Evolutionary conservation across 2,329 filamentous ascomycete species (phyloP), one percentile per base, ranked within the genome.

Genomic region (Scortechinia acanthostroma): DNA sequence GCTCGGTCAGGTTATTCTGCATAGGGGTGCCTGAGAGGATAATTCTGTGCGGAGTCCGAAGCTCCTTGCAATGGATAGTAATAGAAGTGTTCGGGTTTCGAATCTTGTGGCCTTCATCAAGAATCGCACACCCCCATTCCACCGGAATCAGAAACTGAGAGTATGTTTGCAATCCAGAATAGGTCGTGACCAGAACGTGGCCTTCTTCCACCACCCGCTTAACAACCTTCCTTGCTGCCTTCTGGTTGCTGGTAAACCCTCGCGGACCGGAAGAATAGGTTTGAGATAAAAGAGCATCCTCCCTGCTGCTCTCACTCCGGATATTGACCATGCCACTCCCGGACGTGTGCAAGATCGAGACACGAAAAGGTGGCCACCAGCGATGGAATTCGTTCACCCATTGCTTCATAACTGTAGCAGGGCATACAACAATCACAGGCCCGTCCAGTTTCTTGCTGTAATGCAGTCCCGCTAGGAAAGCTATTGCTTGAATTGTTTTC

Each of bases 361-460:
- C 93, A 35, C 94, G 80, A 22, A 98, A 71, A n/a, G 93, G 85
- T n/a, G 93, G 93, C 94, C 94, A 98, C 94, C 94, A 98, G 13
- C 85, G 82, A 64, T 98, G 94, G 54, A 98, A 97, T 58, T 98
- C 93, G 51, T 94, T 95, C 13, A 96, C 93, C 93, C 93, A 98
- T 60, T 98, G 93, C 49, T 89, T 86, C 68, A 98, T 83, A 20
- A 98, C 86, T 0, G 93, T 98, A 3, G 91, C 91, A 2, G 93
- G 93, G 43, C 90, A 91, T 3, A 98, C 90, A 4, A 98, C 78
- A 48, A 98, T 88, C 37, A 94, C 82, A 0, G 93, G 93, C 48
- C 88, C 88, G 19, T 76, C 78, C 19, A 97, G 76, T 55, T 83
- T 87, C 53, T 85, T 87, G 64, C 90, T 97, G 63, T 96, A 91